Base-by-base conservation (phyloP, 2,329 filamentous ascomycete genomes). In the Aspergillus aculeatus region DNA sequence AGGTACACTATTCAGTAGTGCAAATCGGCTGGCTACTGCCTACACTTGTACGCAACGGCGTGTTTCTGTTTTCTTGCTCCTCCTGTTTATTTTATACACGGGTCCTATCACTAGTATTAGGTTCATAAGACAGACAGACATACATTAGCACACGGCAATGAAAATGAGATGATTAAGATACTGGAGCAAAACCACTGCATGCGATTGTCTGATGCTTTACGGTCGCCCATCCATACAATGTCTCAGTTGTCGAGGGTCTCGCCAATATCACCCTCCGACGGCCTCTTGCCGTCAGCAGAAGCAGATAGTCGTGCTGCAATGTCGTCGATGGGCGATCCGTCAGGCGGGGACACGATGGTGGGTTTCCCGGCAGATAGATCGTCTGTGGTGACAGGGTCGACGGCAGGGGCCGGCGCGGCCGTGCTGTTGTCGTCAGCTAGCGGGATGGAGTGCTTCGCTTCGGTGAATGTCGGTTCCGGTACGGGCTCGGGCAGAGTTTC, bases 201-300 rank as follows among this genome's bases (percentile, higher is more conserved):
- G 38, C 38, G 16, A n/a, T 44, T 19, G 16, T 16, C 38, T 44
- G 16, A 16, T 35, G 32, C 2, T 35, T 16, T 16, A 16, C 38
- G 6, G 14, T 44, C 38, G 16, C 38, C 5, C 38, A 6, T 10
- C 32, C 32, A 12, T 19, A 16, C 38, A 7, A 44, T 9, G 16
- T 6, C 38, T 44, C 16, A 44, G 14, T 44, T 44, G 26, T 29
- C 26, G 38, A 44, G 19, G 48, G 16, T 51, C 11, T 51, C 49
- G 32, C 32, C 48, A 32, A 55, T 47, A 29, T 63, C 62, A 53
- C 68, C 67, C 47, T 72, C 66, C 31, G 69, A 71, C 2, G 50
- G 14, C 44, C 51, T 64, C 61, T 74, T 73, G 32, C 65, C 68
- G 31, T 72, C 68, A 21, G 69, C 68, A 35, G 67, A 55, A 10